Conservation (phyloP, 257 asterid species). For the Plantago major region DNA sequence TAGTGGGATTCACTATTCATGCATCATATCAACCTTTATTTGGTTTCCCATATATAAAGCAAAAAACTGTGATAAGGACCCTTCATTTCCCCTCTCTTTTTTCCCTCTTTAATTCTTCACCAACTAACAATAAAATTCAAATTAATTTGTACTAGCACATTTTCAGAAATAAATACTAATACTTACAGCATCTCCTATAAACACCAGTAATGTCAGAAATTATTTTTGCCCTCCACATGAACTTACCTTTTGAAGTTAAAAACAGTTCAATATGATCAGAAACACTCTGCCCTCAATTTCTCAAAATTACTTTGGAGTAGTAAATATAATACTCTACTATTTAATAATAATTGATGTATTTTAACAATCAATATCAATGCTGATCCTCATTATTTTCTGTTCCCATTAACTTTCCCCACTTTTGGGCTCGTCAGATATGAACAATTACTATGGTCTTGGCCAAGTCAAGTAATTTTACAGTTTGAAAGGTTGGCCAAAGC, state of each 20-base stretch:
- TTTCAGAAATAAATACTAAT: constrained; percentile 1
- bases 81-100: constrained; percentile 13
- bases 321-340: too few relatives aligned
- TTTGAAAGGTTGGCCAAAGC: too few relatives aligned
- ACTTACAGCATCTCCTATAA: background rate
- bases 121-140: constrained; percentile 21
- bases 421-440: constrained; percentile 14
- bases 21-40: constrained; percentile 25
- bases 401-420: constrained; percentile 18
- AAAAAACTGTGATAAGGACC: constrained; percentile 32
- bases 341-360: too few relatives aligned
- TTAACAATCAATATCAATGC: constrained; percentile 14
- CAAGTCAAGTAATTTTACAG: background rate
- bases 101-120: constrained; percentile 19
- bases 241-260: constrained; percentile 19
- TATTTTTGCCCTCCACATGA: constrained; percentile 13
- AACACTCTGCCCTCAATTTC: constrained; percentile 16
- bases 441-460: constrained; percentile 18
- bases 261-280: constrained; percentile 18
- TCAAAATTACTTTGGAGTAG: constrained; percentile 10
- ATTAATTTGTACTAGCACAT: constrained; percentile 8
- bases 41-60: constrained; percentile 28
- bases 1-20: constrained; percentile 27
- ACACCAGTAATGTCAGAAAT: constrained; percentile 16
- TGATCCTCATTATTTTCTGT: constrained; percentile 42